Conservation (phyloP, 2,329 filamentous ascomycete genomes). For the Bretziella fagacearum region DNA sequence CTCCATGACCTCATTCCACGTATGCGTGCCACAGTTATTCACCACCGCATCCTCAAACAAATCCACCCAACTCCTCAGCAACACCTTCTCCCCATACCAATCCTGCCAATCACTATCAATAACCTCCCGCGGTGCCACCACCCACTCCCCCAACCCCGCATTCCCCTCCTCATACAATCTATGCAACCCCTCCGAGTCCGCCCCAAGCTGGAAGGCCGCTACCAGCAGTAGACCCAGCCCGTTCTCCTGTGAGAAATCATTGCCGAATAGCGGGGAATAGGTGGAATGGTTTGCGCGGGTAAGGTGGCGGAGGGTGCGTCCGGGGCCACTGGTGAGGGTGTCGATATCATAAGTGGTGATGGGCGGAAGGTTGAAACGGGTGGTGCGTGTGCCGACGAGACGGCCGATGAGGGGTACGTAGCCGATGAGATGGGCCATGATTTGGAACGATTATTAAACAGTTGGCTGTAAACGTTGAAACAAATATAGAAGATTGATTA, state of each 20-base stretch:
- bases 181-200: constrained; percentile 53
- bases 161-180: constrained; percentile 65
- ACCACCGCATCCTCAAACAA: constrained; percentile 91
- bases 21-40: constrained; percentile 46
- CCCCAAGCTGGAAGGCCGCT: constrained; percentile 75
- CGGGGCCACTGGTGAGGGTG: constrained; percentile 54
- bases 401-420: constrained; percentile 8
- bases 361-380: constrained; percentile 40
- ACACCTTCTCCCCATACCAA: constrained; percentile 59
- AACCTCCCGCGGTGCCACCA: constrained; percentile 70
- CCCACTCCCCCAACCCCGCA: constrained; percentile 60
- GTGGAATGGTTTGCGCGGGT: constrained; percentile 85
- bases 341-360: constrained; percentile 68
- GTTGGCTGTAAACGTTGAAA: background rate
- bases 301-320: constrained; percentile 74
- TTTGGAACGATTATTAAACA: background rate
- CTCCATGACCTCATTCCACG: constrained; percentile 64
- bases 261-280: constrained; percentile 64
- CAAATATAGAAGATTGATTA: background rate
- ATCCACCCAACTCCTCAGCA: constrained; percentile 81
- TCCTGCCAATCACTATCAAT: constrained; percentile 72
- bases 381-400: background rate
- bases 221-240: constrained; percentile 67
- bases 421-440: constrained; percentile 7
- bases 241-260: constrained; percentile 55